phyloP scores from a whole-genome alignment of 2,329 filamentous ascomycete species.

The Epichloe sp. region DNA sequence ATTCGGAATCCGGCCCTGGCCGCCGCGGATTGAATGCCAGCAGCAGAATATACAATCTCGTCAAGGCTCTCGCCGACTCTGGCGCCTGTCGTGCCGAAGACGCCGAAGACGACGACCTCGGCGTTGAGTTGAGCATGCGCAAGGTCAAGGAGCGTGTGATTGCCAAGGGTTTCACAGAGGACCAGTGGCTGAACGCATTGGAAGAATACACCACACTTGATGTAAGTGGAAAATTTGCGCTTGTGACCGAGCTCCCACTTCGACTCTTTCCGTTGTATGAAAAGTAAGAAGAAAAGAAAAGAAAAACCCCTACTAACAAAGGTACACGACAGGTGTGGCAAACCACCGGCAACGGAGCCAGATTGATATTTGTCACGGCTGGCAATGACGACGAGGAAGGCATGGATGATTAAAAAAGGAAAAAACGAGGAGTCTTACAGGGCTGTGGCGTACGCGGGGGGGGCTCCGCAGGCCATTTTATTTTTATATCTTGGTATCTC shows the following conservation, averaged over 20 bases:
- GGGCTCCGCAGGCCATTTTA: slow-evolving; percentile 4
- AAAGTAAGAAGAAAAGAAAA: too few species aligned
- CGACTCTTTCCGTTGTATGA: too few species aligned
- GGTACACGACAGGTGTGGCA: slow-evolving; percentile 53
- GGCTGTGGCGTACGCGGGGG: background rate
- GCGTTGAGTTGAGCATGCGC: slow-evolving; percentile 67
- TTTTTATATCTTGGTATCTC: background rate
- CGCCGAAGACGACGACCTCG: slow-evolving; percentile 38
- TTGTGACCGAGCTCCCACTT: background rate
- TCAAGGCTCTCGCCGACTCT: slow-evolving; percentile 74
- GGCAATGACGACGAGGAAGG: slow-evolving; percentile 38
- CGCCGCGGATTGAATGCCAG: slow-evolving; percentile 64
- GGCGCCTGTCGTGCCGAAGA: slow-evolving; percentile 72
- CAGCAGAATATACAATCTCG: slow-evolving; percentile 88
- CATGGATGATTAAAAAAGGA: slow-evolving; percentile 26
- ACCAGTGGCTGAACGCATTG: slow-evolving; percentile 76
- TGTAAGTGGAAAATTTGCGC: slow-evolving; percentile 44
- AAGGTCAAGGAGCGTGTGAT: slow-evolving; percentile 84
- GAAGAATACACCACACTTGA: slow-evolving; percentile 81
- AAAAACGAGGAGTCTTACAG: background rate
- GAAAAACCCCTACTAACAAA: slow-evolving; percentile 21
- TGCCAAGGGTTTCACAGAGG: slow-evolving; percentile 91
- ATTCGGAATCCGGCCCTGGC: slow-evolving; percentile 50
- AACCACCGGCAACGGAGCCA: slow-evolving; percentile 56
- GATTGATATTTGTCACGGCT: slow-evolving; percentile 57